Percentiles rank a stretch among this genome's conserved stretches.
Conservation (phyloP, 2,329 filamentous ascomycete genomes). For the Exophiala viscosa region DNA sequence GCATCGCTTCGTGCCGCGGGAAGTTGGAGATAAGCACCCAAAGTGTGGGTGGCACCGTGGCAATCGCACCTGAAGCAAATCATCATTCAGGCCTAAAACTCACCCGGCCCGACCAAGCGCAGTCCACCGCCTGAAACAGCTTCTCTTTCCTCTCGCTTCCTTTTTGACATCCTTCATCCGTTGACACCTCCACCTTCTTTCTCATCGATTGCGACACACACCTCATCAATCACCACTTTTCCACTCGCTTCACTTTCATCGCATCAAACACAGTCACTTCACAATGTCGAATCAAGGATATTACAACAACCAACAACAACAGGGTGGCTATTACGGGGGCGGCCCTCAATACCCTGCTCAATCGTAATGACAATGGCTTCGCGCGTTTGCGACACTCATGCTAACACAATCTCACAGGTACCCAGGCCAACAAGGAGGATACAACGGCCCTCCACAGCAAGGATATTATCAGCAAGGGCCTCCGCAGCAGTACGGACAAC, state of each 20-base stretch:
- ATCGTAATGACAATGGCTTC: slow-evolving; percentile 15
- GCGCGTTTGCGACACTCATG: not conserved
- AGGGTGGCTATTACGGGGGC: not conserved
- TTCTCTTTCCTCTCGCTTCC: not conserved
- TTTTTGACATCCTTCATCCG: not conserved
- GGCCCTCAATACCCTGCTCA: slow-evolving; percentile 28
- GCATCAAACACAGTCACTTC: not conserved
- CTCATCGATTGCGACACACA: not conserved
- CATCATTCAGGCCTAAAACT: too few relatives aligned
- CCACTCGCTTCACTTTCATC: not conserved
- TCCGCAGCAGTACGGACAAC: slow-evolving; percentile 46
- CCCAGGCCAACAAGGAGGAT: not conserved
- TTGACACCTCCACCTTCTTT: too few relatives aligned
- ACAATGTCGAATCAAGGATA: slow-evolving; percentile 28
- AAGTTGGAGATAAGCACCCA: too few relatives aligned
- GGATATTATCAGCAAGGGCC: slow-evolving; percentile 16
- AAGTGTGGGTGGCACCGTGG: too few relatives aligned
- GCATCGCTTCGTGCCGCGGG: too few relatives aligned
- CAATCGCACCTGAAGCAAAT: too few relatives aligned
- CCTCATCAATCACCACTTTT: not conserved
- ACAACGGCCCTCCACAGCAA: not conserved
- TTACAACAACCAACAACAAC: slow-evolving; percentile 17
- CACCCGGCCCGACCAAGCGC: too few relatives aligned
- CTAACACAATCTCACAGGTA: slow-evolving; percentile 10
- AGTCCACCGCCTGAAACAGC: too few relatives aligned